Conservation (phyloP, 768 basidiomycete genomes). For the Trametes coccinea region DNA sequence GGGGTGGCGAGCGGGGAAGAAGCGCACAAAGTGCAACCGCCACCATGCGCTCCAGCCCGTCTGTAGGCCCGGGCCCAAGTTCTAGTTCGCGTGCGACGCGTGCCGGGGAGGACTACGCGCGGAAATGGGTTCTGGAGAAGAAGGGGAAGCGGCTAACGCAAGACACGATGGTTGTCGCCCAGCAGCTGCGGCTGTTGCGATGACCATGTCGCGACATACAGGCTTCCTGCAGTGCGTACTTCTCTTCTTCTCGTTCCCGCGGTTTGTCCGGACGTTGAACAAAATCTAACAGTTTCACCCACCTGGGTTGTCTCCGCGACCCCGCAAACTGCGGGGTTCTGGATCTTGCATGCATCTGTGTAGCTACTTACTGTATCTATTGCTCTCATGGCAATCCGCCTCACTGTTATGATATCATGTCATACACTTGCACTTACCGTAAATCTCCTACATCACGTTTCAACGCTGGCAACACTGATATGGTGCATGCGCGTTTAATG, state of each 20-base stretch:
- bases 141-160: conserved; percentile 23
- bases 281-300: not conserved
- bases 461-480: no score
- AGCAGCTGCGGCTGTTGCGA: conserved; percentile 21
- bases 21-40: not conserved
- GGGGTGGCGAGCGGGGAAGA: not conserved
- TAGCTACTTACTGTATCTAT: no score
- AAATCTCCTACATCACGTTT: no score
- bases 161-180: conserved; percentile 16
- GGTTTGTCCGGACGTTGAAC: not conserved
- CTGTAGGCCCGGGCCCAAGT: not conserved
- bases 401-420: no score
- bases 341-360: no score
- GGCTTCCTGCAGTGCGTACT: not conserved
- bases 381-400: no score
- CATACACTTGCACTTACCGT: no score
- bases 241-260: not conserved
- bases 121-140: conserved; percentile 23
- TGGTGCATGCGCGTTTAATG: no score
- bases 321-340: no score
- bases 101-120: not conserved
- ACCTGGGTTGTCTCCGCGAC: not conserved
- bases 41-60: not conserved
- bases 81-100: not conserved
- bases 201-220: not conserved